phyloP scores from a whole-genome alignment of 2,329 filamentous ascomycete species.

The Cucurbitaria berberidis region DNA sequence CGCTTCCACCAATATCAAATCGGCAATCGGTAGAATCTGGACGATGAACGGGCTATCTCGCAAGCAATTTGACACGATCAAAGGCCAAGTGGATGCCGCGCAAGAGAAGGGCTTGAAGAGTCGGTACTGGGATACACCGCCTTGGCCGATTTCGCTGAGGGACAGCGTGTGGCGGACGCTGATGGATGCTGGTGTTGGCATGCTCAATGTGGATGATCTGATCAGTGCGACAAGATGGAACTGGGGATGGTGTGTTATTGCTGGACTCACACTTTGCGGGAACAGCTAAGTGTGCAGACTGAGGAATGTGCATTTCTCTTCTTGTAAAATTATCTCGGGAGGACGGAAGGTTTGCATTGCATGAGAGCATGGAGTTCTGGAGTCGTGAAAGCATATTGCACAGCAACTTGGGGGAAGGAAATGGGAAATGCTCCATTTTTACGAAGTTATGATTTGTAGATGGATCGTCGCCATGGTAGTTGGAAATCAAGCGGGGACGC shows the following conservation, averaged over 20 bases:
- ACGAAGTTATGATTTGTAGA: too few relatives aligned
- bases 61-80: conserved; percentile 20
- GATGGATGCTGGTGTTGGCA: conserved; percentile 22
- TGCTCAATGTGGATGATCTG: conserved; percentile 35
- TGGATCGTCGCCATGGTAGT: too few relatives aligned
- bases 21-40: conserved; percentile 29
- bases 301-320: too few relatives aligned
- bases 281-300: conserved; percentile 30
- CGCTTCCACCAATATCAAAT: conserved; percentile 27
- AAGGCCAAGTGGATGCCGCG: conserved; percentile 29
- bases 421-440: too few relatives aligned
- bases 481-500: too few relatives aligned
- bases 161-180: conserved; percentile 29
- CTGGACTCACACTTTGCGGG: conserved; percentile 32
- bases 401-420: too few relatives aligned
- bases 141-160: conserved; percentile 32
- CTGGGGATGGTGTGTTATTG: conserved; percentile 36
- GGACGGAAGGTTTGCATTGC: too few relatives aligned
- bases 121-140: conserved; percentile 34
- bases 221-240: conserved; percentile 32
- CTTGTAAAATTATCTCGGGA: too few relatives aligned
- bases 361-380: too few relatives aligned
- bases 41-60: conserved; percentile 12
- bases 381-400: too few relatives aligned
- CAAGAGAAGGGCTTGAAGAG: conserved; percentile 26